These are phyloP conservation scores for Exophiala oligosperma DNA, from an alignment of 2,329 filamentous ascomycete genomes.

Conservation along the genomic window DNA sequence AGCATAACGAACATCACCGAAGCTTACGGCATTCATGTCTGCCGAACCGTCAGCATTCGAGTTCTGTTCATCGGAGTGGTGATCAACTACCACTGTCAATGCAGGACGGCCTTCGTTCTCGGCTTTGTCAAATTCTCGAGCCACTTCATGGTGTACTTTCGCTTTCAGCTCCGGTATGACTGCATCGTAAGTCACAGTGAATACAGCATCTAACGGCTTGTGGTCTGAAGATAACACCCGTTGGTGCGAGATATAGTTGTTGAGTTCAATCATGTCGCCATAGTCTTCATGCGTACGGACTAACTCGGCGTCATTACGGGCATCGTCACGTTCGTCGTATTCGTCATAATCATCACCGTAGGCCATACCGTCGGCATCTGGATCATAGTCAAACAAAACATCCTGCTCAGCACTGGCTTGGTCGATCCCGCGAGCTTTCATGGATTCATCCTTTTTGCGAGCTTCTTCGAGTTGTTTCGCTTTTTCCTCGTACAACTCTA, in stretches of 20 bases:
- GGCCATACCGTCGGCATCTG: constrained; percentile 69
- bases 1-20: constrained; percentile 72
- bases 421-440: constrained; percentile 77
- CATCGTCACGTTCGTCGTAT: constrained; percentile 48
- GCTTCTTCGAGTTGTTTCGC: constrained; percentile 65
- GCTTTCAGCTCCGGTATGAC: constrained; percentile 83
- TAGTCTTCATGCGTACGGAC: constrained; percentile 29
- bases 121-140: constrained; percentile 79
- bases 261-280: constrained; percentile 55
- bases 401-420: constrained; percentile 73
- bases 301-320: constrained; percentile 30
- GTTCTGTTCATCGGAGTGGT: constrained; percentile 39
- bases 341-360: constrained; percentile 55
- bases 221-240: constrained; percentile 90
- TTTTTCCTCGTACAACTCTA: constrained; percentile 63
- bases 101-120: constrained; percentile 87
- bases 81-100: constrained; percentile 79
- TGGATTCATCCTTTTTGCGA: constrained; percentile 75
- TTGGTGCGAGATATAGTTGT: constrained; percentile 84
- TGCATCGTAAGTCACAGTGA: constrained; percentile 81
- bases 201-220: constrained; percentile 83
- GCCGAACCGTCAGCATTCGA: constrained; percentile 43
- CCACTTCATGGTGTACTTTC: constrained; percentile 81
- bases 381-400: constrained; percentile 88
- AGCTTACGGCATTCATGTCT: constrained; percentile 64